Evolutionary conservation across 176 grass and related monocot genomes (phyloP).

Genomic region (Otatea glauca): DNA sequence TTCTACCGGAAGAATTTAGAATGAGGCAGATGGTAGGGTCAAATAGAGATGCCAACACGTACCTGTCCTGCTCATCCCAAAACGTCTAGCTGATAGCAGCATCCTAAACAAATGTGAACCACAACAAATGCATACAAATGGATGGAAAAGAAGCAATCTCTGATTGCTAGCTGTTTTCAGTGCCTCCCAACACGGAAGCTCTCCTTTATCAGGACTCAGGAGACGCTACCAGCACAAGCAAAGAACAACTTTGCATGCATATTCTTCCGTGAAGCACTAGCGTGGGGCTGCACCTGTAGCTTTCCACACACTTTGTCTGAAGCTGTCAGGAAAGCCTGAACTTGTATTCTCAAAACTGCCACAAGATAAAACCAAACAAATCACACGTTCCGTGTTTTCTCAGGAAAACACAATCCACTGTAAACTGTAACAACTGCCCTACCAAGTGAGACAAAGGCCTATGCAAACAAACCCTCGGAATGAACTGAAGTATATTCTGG

Average conservation of each 20-base stretch:
- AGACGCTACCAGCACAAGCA: constrained; percentile 16
- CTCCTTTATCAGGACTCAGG: background rate
- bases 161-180: background rate
- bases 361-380: background rate
- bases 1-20: background rate
- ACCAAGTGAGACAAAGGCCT: background rate
- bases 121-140: background rate
- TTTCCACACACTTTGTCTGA: constrained; percentile 30
- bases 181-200: constrained; percentile 14
- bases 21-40: constrained; percentile 30
- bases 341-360: constrained; percentile 18
- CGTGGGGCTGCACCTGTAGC: background rate
- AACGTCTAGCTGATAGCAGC: constrained; percentile 5
- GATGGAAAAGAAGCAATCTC: constrained; percentile 6
- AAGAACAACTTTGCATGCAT: background rate
- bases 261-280: background rate
- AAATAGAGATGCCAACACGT: constrained; percentile 29
- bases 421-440: background rate
- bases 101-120: constrained; percentile 25
- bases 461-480: constrained; percentile 28
- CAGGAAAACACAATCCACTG: constrained; percentile 6
- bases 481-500: constrained; percentile 18
- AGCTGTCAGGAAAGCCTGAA: background rate
- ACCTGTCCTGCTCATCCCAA: background rate
- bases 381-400: background rate